phyloP scores from a whole-genome alignment of 345 rosid genomes.

The Eucalyptus cloeziana region DNA sequence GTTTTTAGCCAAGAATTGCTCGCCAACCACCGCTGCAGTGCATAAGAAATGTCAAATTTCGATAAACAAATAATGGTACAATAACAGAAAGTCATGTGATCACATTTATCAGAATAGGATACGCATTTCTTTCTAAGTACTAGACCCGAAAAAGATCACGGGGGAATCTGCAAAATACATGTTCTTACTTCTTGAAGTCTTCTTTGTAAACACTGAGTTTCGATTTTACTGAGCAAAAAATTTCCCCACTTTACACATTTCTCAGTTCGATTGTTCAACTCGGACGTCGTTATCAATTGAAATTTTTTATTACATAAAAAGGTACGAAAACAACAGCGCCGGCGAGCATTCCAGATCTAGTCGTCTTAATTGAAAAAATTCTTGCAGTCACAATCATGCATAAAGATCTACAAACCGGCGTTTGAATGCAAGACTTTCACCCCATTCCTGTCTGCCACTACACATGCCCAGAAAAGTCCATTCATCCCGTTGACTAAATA shows the following conservation, averaged over 20 bases:
- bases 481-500: background rate
- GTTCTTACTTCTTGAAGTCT: background rate
- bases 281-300: background rate
- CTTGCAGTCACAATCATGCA: background rate
- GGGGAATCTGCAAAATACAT: background rate
- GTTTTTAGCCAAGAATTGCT: slow-evolving; percentile 57
- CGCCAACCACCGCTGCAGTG: slow-evolving; percentile 66
- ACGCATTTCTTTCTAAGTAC: background rate
- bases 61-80: background rate
- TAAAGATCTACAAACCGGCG: background rate
- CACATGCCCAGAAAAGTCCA: background rate
- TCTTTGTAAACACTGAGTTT: background rate
- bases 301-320: background rate
- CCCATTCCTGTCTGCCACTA: background rate
- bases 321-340: background rate
- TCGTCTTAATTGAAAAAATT: background rate
- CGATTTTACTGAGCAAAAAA: background rate
- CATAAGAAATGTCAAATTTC: background rate
- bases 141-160: background rate
- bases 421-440: background rate
- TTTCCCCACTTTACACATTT: background rate
- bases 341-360: background rate
- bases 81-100: background rate
- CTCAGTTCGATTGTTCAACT: background rate
- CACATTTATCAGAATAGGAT: background rate